Evolutionary conservation across 2,329 filamentous ascomycete genomes (phyloP), one percentile per base, ranked within the genome.

Genomic region (Colletotrichum melonis): DNA sequence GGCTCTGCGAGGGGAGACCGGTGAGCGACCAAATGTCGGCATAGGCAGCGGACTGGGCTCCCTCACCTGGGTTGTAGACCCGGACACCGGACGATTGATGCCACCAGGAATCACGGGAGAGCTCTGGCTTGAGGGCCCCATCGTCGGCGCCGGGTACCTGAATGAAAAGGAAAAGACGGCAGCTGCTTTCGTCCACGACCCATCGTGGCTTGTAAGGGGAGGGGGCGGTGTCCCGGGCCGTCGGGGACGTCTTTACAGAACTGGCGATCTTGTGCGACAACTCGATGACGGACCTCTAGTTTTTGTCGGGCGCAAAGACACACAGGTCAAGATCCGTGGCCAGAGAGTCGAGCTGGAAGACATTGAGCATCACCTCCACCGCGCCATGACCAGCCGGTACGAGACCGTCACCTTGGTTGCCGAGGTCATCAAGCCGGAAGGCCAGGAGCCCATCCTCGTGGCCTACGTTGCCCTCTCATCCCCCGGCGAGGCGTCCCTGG

Each of bases 71-170:
- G 57, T 60, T 6, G 57, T 60, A 26, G 38, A 60, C 38, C 28
- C 57, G 28, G 9, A 60, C 14, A 60, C 30, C 28, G 28, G 30
- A 5, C 30, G 38, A 26, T 26, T 60, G 8, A 26, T 60, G 19
- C 57, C 57, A 12, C 19, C 14, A 12, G 57, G 57, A 12, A 35
- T 22, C 30, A 26, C 22, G 14, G 81, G 81, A 3, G 83, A 85
- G 67, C 75, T 84, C 16, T 74, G 82, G 3, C 69, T 86, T n/a
- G 83, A 83, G 69, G 84, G 85, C 0, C 87, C 87, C 1, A 82
- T 85, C 1, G 82, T 90, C 11, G 87, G 85, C 16, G 80, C 83
- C 57, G 86, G 87, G 30, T 90, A 90, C 71, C 78, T 88, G 16
- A 56, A 56, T 22, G 54, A 56, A 26, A 8, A 56, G 54, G 54